Evolutionary conservation across 2,329 filamentous ascomycete genomes (phyloP).

Genomic region (Talaromyces sp.): DNA sequence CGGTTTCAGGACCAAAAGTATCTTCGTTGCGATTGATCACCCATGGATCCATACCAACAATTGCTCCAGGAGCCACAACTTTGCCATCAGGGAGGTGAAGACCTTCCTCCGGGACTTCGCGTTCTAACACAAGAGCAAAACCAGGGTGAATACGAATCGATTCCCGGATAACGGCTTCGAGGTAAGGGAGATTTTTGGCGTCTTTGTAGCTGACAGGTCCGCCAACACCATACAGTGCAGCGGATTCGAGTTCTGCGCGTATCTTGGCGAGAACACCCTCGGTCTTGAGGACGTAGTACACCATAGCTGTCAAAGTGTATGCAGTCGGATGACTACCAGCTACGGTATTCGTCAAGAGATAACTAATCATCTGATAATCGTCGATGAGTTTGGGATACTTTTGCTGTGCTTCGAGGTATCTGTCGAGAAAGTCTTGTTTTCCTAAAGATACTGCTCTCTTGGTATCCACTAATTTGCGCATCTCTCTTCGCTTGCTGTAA

Average conservation of each 20-base stretch:
- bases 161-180: slow-evolving; percentile 22
- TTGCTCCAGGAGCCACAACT: slow-evolving; percentile 25
- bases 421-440: slow-evolving; percentile 25
- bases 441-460: not conserved
- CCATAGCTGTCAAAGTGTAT: slow-evolving; percentile 31
- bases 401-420: slow-evolving; percentile 24
- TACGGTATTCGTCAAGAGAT: slow-evolving; percentile 28
- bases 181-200: slow-evolving; percentile 16
- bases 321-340: slow-evolving; percentile 39
- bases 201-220: slow-evolving; percentile 20
- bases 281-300: slow-evolving; percentile 34
- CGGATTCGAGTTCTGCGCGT: slow-evolving; percentile 25
- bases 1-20: slow-evolving; percentile 27
- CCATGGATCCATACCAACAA: slow-evolving; percentile 32
- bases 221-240: slow-evolving; percentile 17
- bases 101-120: slow-evolving; percentile 20
- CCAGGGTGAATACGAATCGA: slow-evolving; percentile 22
- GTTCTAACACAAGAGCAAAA: slow-evolving; percentile 21
- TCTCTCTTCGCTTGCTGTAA: slow-evolving; percentile 12
- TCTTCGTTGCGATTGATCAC: slow-evolving; percentile 26
- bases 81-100: slow-evolving; percentile 23
- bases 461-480: not conserved
- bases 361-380: slow-evolving; percentile 23
- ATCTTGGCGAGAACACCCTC: slow-evolving; percentile 28
- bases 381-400: slow-evolving; percentile 25